These are phyloP conservation scores for Ulmus americana DNA, from an alignment of 331 rosid genomes.

Conservation along the genomic window DNA sequence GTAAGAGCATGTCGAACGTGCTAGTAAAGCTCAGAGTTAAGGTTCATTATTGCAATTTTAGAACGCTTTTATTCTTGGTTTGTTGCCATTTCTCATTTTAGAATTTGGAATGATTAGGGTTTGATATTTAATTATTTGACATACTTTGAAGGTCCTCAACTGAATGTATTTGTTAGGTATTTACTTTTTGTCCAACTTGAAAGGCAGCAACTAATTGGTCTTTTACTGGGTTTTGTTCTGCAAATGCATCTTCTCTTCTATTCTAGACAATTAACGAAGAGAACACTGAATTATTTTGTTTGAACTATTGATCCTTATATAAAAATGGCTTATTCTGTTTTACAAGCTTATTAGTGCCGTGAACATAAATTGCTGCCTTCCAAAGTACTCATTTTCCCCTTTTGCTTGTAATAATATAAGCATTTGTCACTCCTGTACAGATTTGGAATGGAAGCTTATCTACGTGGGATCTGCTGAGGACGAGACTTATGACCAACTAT, in stretches of 20 bases:
- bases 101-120: background rate
- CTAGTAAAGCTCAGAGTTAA: no score
- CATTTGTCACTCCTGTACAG: slow-evolving; percentile 17
- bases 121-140: background rate
- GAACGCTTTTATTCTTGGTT: no score
- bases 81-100: no score
- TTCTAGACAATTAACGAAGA: background rate
- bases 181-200: no score
- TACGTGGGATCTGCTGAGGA: slow-evolving; percentile 69
- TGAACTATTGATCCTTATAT: slow-evolving; percentile 7
- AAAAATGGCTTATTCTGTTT: background rate
- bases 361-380: background rate
- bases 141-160: background rate
- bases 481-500: slow-evolving; percentile 21
- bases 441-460: slow-evolving; percentile 38
- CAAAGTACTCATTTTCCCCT: background rate
- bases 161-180: background rate
- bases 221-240: background rate
- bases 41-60: no score
- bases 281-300: background rate
- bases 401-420: slow-evolving; percentile 3
- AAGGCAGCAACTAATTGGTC: background rate
- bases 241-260: background rate
- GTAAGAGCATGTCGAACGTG: no score
- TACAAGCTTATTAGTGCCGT: background rate